Evolutionary conservation across 257 asterid genomes (phyloP).

Genomic region (Lithospermum erythrorhizon): DNA sequence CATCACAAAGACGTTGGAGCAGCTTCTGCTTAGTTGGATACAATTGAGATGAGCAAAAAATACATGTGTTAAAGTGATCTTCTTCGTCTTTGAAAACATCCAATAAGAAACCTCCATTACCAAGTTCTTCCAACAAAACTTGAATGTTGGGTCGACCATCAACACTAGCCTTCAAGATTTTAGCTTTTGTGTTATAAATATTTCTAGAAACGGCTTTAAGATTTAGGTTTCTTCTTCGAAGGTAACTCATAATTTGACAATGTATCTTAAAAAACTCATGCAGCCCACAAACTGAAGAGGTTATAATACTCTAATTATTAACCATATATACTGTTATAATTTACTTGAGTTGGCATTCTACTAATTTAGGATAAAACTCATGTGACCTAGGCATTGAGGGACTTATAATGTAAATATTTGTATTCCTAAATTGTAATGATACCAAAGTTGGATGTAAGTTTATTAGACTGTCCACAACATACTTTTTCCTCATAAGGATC

Average conservation of each 20-base stretch:
- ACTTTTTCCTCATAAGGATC: no score
- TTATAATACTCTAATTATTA: no score
- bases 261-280: no score
- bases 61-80: neutral
- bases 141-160: neutral
- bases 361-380: no score
- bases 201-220: neutral
- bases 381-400: no score
- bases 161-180: neutral
- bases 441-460: no score
- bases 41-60: neutral
- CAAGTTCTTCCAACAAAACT: constrained; percentile 4
- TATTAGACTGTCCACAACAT: no score
- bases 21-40: neutral
- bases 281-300: no score
- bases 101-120: neutral
- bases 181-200: neutral
- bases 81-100: neutral
- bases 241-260: neutral
- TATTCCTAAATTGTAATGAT: no score
- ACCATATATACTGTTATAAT: no score
- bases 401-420: no score
- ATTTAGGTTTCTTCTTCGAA: neutral
- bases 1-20: neutral
- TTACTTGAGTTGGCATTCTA: no score